These are phyloP conservation scores for Odontarrhena argentea DNA, from an alignment of 345 rosid genomes.

Conservation along the genomic window DNA sequence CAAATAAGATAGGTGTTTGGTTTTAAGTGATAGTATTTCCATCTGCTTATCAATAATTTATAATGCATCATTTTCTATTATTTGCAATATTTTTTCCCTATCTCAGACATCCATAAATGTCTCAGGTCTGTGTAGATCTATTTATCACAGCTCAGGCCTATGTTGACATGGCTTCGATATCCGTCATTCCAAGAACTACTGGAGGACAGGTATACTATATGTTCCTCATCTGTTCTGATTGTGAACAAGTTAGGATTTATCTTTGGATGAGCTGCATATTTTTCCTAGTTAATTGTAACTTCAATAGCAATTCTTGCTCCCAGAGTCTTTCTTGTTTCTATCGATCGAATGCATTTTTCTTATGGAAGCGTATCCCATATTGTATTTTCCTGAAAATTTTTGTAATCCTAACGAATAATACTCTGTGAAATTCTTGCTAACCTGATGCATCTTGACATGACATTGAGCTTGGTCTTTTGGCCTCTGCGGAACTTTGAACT, in stretches of 20 bases:
- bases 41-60: slow-evolving; percentile 20
- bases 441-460: slow-evolving; percentile 17
- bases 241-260: slow-evolving; percentile 5
- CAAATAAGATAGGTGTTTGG: slow-evolving; percentile 20
- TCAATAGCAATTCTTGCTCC: slow-evolving; percentile 16
- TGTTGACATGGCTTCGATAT: slow-evolving; percentile 86
- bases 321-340: slow-evolving; percentile 6
- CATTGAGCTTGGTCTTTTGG: slow-evolving; percentile 10
- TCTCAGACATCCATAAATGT: slow-evolving; percentile 26
- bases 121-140: slow-evolving; percentile 95
- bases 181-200: slow-evolving; percentile 87
- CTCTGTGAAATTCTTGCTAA: slow-evolving; percentile 1
- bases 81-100: slow-evolving; percentile 8
- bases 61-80: background rate
- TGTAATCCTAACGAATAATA: background rate
- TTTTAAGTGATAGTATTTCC: background rate
- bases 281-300: background rate
- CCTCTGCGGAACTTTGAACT: background rate
- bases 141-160: slow-evolving; percentile 87
- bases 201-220: slow-evolving; percentile 83
- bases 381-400: background rate
- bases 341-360: background rate
- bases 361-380: slow-evolving; percentile 12
- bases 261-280: background rate
- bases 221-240: slow-evolving; percentile 19